These are phyloP conservation scores for Penicillium concentricum DNA, from an alignment of 2,329 filamentous ascomycete genomes.

Conservation along the genomic window DNA sequence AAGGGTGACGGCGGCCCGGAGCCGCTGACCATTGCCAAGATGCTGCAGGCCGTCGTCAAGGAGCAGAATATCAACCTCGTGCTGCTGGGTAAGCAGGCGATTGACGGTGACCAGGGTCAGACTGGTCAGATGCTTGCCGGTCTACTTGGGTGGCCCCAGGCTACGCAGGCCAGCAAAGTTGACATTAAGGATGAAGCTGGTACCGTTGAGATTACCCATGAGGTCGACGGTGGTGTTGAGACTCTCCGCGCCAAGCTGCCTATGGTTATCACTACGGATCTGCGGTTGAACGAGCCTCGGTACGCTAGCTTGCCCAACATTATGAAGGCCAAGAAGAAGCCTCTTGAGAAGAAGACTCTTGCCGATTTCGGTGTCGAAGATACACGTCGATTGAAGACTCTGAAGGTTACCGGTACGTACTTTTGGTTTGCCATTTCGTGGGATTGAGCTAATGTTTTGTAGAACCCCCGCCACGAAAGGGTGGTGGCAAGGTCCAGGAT, in stretches of 20 bases:
- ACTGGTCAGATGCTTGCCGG: slow-evolving; percentile 98
- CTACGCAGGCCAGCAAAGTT: slow-evolving; percentile 86
- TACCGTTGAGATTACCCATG: slow-evolving; percentile 73
- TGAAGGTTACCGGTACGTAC: slow-evolving; percentile 78
- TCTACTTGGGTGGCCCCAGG: slow-evolving; percentile 87
- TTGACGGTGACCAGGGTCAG: slow-evolving; percentile 93
- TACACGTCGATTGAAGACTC: slow-evolving; percentile 74
- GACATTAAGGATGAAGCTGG: slow-evolving; percentile 68
- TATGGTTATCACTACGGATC: slow-evolving; percentile 90
- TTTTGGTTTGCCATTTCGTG: slow-evolving; percentile 1
- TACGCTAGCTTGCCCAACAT: slow-evolving; percentile 97
- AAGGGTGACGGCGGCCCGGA: slow-evolving; percentile 68
- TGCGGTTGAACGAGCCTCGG: slow-evolving; percentile 89
- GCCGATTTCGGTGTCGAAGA: slow-evolving; percentile 77
- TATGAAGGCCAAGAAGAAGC: slow-evolving; percentile 99
- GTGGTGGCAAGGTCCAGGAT: slow-evolving; percentile 95
- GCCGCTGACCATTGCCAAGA: slow-evolving; percentile 87
- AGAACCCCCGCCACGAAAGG: slow-evolving; percentile 85
- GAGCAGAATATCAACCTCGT: slow-evolving; percentile 88
- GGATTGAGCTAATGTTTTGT: slow-evolving; percentile 19
- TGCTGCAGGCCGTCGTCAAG: slow-evolving; percentile 76
- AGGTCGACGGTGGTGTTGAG: slow-evolving; percentile 95
- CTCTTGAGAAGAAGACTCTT: slow-evolving; percentile 85
- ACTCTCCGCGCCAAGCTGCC: slow-evolving; percentile 82
- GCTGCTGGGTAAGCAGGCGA: slow-evolving; percentile 94